Evolutionary conservation across 129 eudicot genomes (phyloP).

Genomic region (Pulicaria dysenterica): DNA sequence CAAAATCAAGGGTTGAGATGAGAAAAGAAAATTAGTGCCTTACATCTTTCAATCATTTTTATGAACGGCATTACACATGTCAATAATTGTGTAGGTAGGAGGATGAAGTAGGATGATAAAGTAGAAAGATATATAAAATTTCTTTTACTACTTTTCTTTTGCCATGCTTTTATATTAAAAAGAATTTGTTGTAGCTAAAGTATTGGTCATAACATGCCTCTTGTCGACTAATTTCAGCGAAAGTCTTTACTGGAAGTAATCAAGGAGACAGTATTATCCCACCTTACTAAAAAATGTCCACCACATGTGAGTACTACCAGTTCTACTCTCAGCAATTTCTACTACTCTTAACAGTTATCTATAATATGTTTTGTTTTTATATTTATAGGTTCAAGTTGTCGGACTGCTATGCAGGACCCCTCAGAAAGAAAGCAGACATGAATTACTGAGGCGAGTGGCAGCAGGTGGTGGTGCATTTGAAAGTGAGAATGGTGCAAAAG

Average conservation of each 20-base stretch:
- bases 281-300: constrained; percentile 95
- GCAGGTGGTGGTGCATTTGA: constrained; percentile 98
- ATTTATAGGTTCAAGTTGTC: constrained; percentile 84
- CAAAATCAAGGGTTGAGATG: too few species aligned
- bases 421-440: constrained; percentile 85
- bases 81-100: too few species aligned
- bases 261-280: constrained; percentile 92
- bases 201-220: constrained; percentile 20
- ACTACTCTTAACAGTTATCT: neutral
- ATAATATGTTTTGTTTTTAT: neutral
- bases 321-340: constrained; percentile 9
- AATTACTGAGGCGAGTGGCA: constrained; percentile 88
- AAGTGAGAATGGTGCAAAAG: constrained; percentile 78
- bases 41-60: too few species aligned
- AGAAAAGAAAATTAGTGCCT: too few species aligned
- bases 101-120: too few species aligned
- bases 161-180: neutral
- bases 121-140: too few species aligned
- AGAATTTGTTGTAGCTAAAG: neutral
- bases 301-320: constrained; percentile 60
- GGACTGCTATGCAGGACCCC: constrained; percentile 97
- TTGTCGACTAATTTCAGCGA: constrained; percentile 56
- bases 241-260: constrained; percentile 85
- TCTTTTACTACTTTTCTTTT: neutral
- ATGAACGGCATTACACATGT: too few species aligned